Base-by-base conservation (phyloP, 306 rosid genomes). In the Pterocarpus santalinus region DNA sequence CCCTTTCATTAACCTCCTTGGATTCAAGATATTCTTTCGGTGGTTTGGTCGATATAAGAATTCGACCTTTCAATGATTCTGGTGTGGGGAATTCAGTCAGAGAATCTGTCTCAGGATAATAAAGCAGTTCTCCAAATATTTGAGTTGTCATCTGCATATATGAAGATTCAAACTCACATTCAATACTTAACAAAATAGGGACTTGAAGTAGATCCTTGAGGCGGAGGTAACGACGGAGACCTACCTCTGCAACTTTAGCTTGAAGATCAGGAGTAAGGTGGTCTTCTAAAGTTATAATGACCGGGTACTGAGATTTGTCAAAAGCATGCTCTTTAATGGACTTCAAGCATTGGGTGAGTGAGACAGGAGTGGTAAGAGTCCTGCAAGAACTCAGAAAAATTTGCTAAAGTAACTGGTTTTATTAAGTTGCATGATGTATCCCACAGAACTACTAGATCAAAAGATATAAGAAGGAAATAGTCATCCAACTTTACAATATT, bases 21-120 rank as follows among this genome's bases (percentile, higher is more conserved):
- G 88, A 75, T 66, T 62, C 86, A 32, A 81, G 89, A 77, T 66
- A 78, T 70, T 90, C 97, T 87, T 86, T 88, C 33, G 97, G 97
- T 58, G 97, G 97, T 84, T 91, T 93, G 33, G 97, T 93, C 7
- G 97, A 93, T 69, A 93, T 90, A 7, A 91, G 78, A 70, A 93
- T 85, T 58, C 89, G 89, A 76, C 83, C 52, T 87, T 88, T 90
- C 85, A 93, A 65, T n/a, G 89, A 87, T 78, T 91, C 97, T 11
- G 97, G 97, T 15, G 97, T 68, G 14, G 93, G 93, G 83, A 93
- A 93, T 81, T 90, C 94, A 56, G 12, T 81, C 73, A 83, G 58
- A 79, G 81, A 49, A 30, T 83, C 94, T 72, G 66, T 75, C 49
- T 83, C 69, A 39, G 95, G 97, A 76, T 87, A 86, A 83, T 84